Evolutionary conservation across 2,329 filamentous ascomycete species (phyloP).

Genomic region (Claviceps sp.): DNA sequence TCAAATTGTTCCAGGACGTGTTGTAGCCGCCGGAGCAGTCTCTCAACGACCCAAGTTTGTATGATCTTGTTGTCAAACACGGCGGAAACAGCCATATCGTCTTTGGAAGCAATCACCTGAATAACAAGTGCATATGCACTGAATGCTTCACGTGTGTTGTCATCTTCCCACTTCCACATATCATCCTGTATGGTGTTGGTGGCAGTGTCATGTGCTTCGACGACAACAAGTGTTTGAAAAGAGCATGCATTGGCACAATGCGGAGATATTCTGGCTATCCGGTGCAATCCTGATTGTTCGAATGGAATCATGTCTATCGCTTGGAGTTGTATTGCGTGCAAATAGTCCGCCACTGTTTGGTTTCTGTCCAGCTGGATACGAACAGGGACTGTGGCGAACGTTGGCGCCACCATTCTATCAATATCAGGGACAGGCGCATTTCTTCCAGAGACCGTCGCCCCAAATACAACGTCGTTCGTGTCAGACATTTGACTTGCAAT

Average conservation of each 20-base stretch:
- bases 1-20: background rate
- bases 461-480: constrained; percentile 25
- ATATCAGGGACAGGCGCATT: constrained; percentile 10
- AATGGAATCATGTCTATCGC: constrained; percentile 8
- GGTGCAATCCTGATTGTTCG: constrained; percentile 11
- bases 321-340: constrained; percentile 8
- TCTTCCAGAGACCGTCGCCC: constrained; percentile 28
- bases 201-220: constrained; percentile 4
- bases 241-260: constrained; percentile 9
- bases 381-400: constrained; percentile 29
- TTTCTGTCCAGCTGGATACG: constrained; percentile 21
- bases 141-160: background rate
- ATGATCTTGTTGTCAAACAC: background rate
- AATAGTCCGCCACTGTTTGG: constrained; percentile 3
- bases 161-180: background rate
- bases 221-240: constrained; percentile 17
- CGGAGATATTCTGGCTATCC: constrained; percentile 10
- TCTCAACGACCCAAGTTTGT: background rate
- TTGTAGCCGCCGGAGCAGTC: background rate
- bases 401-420: constrained; percentile 13
- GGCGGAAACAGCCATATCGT: background rate
- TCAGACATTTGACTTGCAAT: constrained; percentile 34
- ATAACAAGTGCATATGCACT: background rate
- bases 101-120: background rate
- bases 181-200: background rate